These are phyloP conservation scores for Astrocystis sublimbata DNA, from an alignment of 495 filamentous ascomycete species.

Conservation along the genomic window DNA sequence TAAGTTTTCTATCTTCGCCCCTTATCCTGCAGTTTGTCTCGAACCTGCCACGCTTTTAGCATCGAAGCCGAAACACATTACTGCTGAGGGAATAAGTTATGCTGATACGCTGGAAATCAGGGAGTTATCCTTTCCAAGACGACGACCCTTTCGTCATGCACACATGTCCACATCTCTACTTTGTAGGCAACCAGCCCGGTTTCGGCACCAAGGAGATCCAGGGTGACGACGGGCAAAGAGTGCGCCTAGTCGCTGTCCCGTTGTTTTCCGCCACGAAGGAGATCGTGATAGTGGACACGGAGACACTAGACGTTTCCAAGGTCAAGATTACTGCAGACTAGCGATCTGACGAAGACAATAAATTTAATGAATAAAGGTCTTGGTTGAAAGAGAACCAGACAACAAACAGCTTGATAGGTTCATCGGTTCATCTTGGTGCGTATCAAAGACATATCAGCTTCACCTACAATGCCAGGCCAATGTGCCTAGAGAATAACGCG, in stretches of 20 bases:
- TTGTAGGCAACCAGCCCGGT: slow-evolving; percentile 81
- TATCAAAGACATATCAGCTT: not conserved
- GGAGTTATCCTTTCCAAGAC: slow-evolving; percentile 93
- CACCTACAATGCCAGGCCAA: not conserved
- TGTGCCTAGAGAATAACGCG: not conserved
- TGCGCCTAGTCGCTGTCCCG: slow-evolving; percentile 77
- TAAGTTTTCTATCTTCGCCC: slow-evolving; percentile 47
- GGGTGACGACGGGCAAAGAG: slow-evolving; percentile 61
- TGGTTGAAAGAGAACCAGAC: slow-evolving; percentile 8
- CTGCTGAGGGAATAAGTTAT: too few species aligned
- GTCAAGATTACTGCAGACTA: slow-evolving; percentile 50
- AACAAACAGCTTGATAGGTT: not conserved
- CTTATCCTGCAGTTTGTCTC: too few species aligned
- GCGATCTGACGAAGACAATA: not conserved
- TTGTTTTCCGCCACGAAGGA: slow-evolving; percentile 78
- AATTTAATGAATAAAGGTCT: slow-evolving; percentile 14
- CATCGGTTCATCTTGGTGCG: too few species aligned
- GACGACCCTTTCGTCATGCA: slow-evolving; percentile 83
- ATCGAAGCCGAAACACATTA: too few species aligned
- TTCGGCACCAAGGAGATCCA: slow-evolving; percentile 75
- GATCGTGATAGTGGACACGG: slow-evolving; percentile 80
- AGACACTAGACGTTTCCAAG: slow-evolving; percentile 75
- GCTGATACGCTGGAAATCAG: slow-evolving; percentile 42
- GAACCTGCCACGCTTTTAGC: too few species aligned
- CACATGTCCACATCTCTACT: slow-evolving; percentile 86